Percentiles rank a stretch among this genome's conserved stretches.
Conservation (phyloP, 179 eudicot genomes). For the Silene noctiflora region DNA sequence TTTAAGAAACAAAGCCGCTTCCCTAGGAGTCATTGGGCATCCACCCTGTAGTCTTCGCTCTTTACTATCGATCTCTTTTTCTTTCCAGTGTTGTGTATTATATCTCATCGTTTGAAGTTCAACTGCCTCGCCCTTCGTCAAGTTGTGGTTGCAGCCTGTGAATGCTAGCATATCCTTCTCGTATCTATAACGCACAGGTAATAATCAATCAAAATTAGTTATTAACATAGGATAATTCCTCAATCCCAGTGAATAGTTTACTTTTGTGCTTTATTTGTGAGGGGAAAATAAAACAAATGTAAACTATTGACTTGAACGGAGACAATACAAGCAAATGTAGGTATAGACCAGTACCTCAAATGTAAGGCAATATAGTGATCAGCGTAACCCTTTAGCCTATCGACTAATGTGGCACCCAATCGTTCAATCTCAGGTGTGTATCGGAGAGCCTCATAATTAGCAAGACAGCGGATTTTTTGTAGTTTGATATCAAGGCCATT, state of each 20-base stretch:
- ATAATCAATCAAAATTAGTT: neutral
- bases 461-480: slow-evolving; percentile 73
- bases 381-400: slow-evolving; percentile 41
- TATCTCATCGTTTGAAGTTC: slow-evolving; percentile 69
- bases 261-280: too few species aligned
- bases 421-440: slow-evolving; percentile 60
- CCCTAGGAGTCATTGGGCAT: slow-evolving; percentile 83
- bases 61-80: slow-evolving; percentile 66
- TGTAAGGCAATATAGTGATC: slow-evolving; percentile 72
- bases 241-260: too few species aligned
- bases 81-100: slow-evolving; percentile 71
- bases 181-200: slow-evolving; percentile 36
- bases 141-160: slow-evolving; percentile 83
- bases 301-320: neutral
- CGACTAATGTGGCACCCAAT: slow-evolving; percentile 49
- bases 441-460: slow-evolving; percentile 65
- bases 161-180: slow-evolving; percentile 92
- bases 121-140: slow-evolving; percentile 46
- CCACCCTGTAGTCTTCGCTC: slow-evolving; percentile 60
- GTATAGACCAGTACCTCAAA: slow-evolving; percentile 47
- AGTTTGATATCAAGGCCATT: slow-evolving; percentile 55
- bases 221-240: too few species aligned
- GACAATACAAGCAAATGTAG: too few species aligned
- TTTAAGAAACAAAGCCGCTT: slow-evolving; percentile 74
- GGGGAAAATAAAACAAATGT: too few species aligned